phyloP scores from a whole-genome alignment of 1,139 yeast genomes.

The Geotrichum macrosporum region DNA sequence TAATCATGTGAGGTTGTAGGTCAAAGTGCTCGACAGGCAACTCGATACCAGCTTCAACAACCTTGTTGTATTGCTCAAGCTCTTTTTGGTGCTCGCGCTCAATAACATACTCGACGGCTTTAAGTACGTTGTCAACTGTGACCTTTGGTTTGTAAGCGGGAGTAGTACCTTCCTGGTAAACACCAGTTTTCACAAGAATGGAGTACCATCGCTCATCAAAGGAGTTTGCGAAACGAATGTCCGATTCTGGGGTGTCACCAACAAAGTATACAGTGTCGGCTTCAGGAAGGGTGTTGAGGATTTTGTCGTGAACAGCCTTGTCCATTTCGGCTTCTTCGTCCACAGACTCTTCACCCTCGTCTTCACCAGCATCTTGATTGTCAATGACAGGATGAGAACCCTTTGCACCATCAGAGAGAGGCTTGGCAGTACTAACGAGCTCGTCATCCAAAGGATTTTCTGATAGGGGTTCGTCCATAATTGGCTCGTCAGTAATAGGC shows the following conservation, averaged over 20 bases:
- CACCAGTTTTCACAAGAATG: slow-evolving; percentile 81
- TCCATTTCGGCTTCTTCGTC: slow-evolving; percentile 32
- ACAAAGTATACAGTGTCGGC: slow-evolving; percentile 84
- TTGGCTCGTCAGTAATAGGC: slow-evolving; percentile 3
- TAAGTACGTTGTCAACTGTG: slow-evolving; percentile 66
- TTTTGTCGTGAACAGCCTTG: slow-evolving; percentile 20
- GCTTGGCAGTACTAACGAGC: slow-evolving; percentile 7
- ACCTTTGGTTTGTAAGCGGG: slow-evolving; percentile 78
- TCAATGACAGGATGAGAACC: slow-evolving; percentile 35
- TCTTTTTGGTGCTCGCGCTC: slow-evolving; percentile 73
- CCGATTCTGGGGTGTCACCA: slow-evolving; percentile 91
- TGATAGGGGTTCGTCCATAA: slow-evolving; percentile 6
- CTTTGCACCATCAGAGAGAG: slow-evolving; percentile 29
- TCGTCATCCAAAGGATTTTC: no score
- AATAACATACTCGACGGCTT: slow-evolving; percentile 76
- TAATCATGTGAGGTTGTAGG: slow-evolving; percentile 19
- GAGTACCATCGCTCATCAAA: slow-evolving; percentile 83
- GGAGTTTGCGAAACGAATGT: slow-evolving; percentile 79
- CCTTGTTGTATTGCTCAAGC: slow-evolving; percentile 39
- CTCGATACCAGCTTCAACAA: slow-evolving; percentile 17
- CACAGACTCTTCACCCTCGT: slow-evolving; percentile 15
- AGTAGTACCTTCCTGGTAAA: slow-evolving; percentile 70
- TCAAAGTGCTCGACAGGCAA: slow-evolving; percentile 18
- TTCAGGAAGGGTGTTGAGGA: slow-evolving; percentile 53
- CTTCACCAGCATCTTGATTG: slow-evolving; percentile 8